A percentile compares a stretch with the other conserved stretches of the same genome.
phyloP scores from a whole-genome alignment of 208 protist genomes.

The Herpetomonas samuelpessoai region DNA sequence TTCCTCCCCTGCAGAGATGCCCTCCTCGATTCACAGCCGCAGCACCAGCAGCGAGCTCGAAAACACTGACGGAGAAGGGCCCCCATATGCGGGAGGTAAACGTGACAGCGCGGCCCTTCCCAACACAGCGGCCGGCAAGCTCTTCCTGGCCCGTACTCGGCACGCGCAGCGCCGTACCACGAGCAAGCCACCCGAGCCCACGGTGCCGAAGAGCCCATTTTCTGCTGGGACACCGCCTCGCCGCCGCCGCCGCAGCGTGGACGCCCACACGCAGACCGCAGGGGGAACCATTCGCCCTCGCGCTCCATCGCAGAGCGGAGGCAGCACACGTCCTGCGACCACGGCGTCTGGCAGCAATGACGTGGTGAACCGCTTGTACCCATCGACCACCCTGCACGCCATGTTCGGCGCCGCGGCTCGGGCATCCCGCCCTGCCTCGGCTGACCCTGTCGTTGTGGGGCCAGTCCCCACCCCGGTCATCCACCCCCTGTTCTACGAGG shows the following conservation, averaged over 20 bases:
- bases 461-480: background rate
- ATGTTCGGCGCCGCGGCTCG: background rate
- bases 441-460: background rate
- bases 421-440: too few species aligned
- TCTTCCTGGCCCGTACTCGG: too few species aligned
- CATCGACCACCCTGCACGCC: background rate
- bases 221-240: background rate
- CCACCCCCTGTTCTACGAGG: background rate
- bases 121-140: too few species aligned
- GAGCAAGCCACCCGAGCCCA: too few species aligned
- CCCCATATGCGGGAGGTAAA: too few species aligned
- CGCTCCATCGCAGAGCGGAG: background rate
- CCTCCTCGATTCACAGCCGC: background rate
- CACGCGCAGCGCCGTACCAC: too few species aligned
- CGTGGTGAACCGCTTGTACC: background rate
- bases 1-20: background rate
- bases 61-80: background rate
- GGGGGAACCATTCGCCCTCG: too few species aligned
- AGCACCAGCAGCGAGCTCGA: background rate
- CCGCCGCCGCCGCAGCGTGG: background rate
- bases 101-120: too few species aligned
- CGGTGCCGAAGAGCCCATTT: background rate
- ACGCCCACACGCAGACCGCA: background rate
- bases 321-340: too few species aligned
- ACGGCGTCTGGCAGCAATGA: too few species aligned